phyloP scores from a whole-genome alignment of 352 stramenopile species.

The Globisporangium yorkense region DNA sequence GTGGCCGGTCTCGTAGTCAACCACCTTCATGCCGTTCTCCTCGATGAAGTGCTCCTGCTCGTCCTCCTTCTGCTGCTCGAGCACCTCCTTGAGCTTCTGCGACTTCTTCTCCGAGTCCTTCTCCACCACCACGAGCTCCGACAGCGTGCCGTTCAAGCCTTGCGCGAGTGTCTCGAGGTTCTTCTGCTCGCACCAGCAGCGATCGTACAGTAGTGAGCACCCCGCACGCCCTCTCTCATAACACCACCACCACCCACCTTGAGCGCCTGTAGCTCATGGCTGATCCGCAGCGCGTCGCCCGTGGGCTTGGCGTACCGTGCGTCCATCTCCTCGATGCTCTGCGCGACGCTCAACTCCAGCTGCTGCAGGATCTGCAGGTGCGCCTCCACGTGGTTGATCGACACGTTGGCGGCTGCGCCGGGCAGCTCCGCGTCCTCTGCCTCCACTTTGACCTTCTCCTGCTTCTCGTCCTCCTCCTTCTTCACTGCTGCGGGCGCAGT shows the following conservation, averaged over 20 bases:
- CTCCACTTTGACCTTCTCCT: background rate
- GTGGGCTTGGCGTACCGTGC: constrained; percentile 20
- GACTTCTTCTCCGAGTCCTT: constrained; percentile 73
- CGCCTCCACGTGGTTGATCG: constrained; percentile 72
- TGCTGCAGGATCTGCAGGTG: constrained; percentile 73
- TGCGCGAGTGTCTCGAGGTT: constrained; percentile 67
- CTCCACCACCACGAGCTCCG: constrained; percentile 77
- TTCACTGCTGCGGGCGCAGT: too few species aligned
- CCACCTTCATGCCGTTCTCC: constrained; percentile 68
- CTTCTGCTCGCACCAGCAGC: constrained; percentile 14
- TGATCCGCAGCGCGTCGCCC: constrained; percentile 22
- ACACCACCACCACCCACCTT: constrained; percentile 8
- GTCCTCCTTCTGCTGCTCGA: constrained; percentile 73
- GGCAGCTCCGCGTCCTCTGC: background rate
- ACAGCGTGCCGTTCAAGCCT: constrained; percentile 67
- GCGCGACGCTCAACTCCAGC: constrained; percentile 58
- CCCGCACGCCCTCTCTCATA: background rate
- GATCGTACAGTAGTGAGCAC: background rate
- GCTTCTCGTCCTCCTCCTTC: too few species aligned
- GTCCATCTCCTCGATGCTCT: constrained; percentile 49
- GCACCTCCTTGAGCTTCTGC: constrained; percentile 72
- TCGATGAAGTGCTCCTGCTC: constrained; percentile 75
- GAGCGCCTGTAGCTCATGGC: constrained; percentile 36
- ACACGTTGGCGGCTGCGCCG: constrained; percentile 28
- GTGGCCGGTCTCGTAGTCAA: constrained; percentile 82